phyloP scores from a whole-genome alignment of 2,329 filamentous ascomycete species.

The Lecanicillium sp. region DNA sequence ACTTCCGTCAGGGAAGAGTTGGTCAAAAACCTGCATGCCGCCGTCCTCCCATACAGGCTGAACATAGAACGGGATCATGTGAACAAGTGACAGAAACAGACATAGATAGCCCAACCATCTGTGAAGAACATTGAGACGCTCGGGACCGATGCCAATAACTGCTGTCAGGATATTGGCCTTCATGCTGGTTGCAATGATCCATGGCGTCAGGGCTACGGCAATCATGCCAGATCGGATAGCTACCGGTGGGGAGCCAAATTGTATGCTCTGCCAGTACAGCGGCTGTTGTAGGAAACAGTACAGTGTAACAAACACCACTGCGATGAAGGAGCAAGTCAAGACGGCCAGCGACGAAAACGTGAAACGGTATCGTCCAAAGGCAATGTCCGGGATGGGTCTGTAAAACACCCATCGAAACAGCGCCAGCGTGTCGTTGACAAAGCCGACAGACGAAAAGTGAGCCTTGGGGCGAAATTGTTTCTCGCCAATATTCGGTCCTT shows the following conservation, averaged over 20 bases:
- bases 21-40: constrained; percentile 61
- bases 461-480: constrained; percentile 54
- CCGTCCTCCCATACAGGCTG: constrained; percentile 79
- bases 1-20: constrained; percentile 56
- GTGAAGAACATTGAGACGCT: constrained; percentile 86
- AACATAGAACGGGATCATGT: constrained; percentile 83
- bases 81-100: constrained; percentile 72
- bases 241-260: constrained; percentile 78
- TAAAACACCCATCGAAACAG: constrained; percentile 85
- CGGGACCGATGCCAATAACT: constrained; percentile 83
- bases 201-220: constrained; percentile 81
- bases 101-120: constrained; percentile 86
- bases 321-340: constrained; percentile 56
- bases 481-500: constrained; percentile 48
- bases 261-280: constrained; percentile 81
- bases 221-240: constrained; percentile 88
- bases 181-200: constrained; percentile 84
- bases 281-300: constrained; percentile 85
- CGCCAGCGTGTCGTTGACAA: constrained; percentile 73
- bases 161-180: constrained; percentile 82
- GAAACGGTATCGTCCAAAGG: constrained; percentile 57
- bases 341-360: constrained; percentile 76
- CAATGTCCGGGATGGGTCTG: constrained; percentile 69
- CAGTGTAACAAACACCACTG: constrained; percentile 63
- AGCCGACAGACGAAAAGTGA: constrained; percentile 65